Percentiles rank a stretch among this genome's conserved stretches.
Evolutionary conservation across 805 yeast genomes (phyloP).

Genomic region (Lipomyces spencermartinsiae): DNA sequence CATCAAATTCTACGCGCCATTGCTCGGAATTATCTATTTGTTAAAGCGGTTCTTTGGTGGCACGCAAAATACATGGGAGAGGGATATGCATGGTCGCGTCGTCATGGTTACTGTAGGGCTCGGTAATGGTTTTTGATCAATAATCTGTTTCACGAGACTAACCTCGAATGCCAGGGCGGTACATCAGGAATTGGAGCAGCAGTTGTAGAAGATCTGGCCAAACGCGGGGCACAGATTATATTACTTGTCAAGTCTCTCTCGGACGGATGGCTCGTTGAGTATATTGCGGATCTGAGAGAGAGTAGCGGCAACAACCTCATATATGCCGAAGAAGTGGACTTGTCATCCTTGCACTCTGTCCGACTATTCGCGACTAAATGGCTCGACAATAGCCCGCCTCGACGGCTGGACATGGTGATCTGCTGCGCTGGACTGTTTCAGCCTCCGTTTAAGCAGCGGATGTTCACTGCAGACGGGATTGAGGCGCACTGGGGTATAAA

Average conservation of each 20-base stretch:
- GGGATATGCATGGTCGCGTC: conserved; percentile 90
- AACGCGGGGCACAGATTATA: conserved; percentile 84
- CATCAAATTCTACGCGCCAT: conserved; percentile 65
- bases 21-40: conserved; percentile 53
- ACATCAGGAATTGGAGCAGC: conserved; percentile 89
- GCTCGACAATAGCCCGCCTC: conserved; percentile 89
- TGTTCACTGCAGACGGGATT: conserved; percentile 77
- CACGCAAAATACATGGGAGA: conserved; percentile 83
- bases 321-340: conserved; percentile 90
- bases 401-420: conserved; percentile 87
- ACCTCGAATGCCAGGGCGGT: conserved; percentile 68
- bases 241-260: conserved; percentile 66
- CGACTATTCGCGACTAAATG: conserved; percentile 92
- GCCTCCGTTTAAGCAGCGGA: conserved; percentile 72
- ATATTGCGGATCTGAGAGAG: conserved; percentile 76
- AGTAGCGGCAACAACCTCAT: conserved; percentile 72
- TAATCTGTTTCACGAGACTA: conserved; percentile 47
- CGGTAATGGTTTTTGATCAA: background rate
- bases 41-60: conserved; percentile 82
- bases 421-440: conserved; percentile 85
- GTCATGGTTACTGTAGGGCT: conserved; percentile 46
- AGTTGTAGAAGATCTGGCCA: conserved; percentile 74
- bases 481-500: conserved; percentile 86
- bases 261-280: conserved; percentile 81
- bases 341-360: conserved; percentile 72